Conservation (phyloP, 2,329 filamentous ascomycete genomes). For the Fonsecaea erecta region DNA sequence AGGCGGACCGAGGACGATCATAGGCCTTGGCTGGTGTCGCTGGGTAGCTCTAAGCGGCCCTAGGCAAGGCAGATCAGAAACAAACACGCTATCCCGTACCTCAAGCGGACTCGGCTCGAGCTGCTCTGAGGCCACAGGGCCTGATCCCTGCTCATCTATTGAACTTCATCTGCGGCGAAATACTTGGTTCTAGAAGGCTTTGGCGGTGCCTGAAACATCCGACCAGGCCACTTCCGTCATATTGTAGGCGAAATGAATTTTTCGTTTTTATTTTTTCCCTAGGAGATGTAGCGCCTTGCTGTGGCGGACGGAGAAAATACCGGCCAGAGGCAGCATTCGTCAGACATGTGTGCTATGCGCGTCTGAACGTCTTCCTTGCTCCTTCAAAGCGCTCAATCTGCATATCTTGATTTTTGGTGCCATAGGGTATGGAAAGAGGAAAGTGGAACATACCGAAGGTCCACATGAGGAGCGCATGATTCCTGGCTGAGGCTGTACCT, state of each 20-base stretch:
- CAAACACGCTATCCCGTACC: conserved; percentile 7
- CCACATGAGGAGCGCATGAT: background rate
- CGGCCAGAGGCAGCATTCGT: background rate
- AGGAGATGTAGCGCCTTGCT: background rate
- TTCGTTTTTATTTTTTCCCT: background rate
- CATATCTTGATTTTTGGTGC: background rate
- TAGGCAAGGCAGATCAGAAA: conserved; percentile 18
- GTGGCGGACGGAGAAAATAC: background rate
- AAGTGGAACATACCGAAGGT: background rate
- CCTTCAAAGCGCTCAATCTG: background rate
- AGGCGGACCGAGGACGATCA: conserved; percentile 34
- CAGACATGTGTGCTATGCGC: background rate
- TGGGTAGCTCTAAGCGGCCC: conserved; percentile 23
- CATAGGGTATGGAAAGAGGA: background rate
- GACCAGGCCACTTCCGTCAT: conserved; percentile 2
- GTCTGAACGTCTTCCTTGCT: background rate
- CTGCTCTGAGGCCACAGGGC: conserved; percentile 14
- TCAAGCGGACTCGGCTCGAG: conserved; percentile 17
- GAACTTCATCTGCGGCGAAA: conserved; percentile 4
- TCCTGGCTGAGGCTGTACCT: background rate
- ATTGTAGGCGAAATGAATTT: background rate
- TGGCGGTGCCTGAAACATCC: conserved; percentile 14
- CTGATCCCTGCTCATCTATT: conserved; percentile 4
- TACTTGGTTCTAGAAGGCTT: conserved; percentile 15
- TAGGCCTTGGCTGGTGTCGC: conserved; percentile 18